Percentiles rank a stretch among this genome's conserved stretches.
Conservation (phyloP, 306 rosid species). For the Sesbania bispinosa region DNA sequence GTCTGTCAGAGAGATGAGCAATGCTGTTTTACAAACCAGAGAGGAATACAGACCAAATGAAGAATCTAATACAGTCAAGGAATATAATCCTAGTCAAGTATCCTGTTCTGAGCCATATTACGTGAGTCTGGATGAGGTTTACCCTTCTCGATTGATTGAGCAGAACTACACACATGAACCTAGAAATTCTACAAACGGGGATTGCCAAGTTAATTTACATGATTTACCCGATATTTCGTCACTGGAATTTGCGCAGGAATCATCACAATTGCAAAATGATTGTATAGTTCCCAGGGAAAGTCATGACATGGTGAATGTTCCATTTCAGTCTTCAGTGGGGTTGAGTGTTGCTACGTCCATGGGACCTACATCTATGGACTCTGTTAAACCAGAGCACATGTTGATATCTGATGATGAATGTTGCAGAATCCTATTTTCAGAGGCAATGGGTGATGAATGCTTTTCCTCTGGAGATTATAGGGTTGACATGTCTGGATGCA, state of each 20-base stretch:
- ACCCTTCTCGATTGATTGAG: constrained; percentile 48
- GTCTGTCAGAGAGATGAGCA: constrained; percentile 43
- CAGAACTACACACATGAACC: constrained; percentile 57
- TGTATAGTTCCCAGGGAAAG: constrained; percentile 44
- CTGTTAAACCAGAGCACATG: constrained; percentile 48
- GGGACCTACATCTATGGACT: constrained; percentile 36
- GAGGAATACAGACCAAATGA: constrained; percentile 54
- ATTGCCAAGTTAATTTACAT: constrained; percentile 44
- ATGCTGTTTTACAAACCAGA: constrained; percentile 39
- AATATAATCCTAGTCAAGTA: constrained; percentile 51
- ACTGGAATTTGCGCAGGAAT: constrained; percentile 51
- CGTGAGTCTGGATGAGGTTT: constrained; percentile 57
- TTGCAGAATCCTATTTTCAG: constrained; percentile 76
- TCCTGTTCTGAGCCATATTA: constrained; percentile 72
- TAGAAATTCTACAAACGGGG: constrained; percentile 41
- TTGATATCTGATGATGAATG: constrained; percentile 84
- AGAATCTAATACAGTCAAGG: constrained; percentile 47
- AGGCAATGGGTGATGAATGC: constrained; percentile 44
- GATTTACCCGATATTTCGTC: constrained; percentile 55
- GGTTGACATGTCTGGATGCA: constrained; percentile 42
- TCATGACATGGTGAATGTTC: constrained; percentile 39
- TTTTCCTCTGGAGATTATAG: constrained; percentile 49
- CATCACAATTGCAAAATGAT: constrained; percentile 49
- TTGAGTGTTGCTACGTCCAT: constrained; percentile 39
- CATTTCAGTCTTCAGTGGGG: constrained; percentile 50